A percentile compares a stretch with the other conserved stretches of the same genome.
Evolutionary conservation across 2,329 filamentous ascomycete genomes (phyloP).

Genomic region (Verticillium albo-atrum): DNA sequence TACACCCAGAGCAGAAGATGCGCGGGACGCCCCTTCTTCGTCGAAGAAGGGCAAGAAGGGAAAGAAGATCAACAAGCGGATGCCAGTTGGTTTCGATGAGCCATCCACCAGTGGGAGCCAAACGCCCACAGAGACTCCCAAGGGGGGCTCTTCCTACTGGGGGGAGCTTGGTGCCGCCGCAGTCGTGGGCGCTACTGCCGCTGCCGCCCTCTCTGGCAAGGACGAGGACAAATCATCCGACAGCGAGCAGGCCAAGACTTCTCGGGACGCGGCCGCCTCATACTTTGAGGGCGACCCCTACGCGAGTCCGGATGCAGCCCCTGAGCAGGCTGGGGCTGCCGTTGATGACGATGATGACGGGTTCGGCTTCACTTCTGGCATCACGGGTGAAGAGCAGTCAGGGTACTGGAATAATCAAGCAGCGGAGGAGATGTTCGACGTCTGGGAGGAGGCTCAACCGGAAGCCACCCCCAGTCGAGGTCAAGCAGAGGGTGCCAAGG

Average conservation of each 20-base stretch:
- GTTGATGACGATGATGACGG: neutral
- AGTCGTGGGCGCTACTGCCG: neutral
- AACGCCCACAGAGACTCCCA: neutral
- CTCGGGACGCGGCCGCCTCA: neutral
- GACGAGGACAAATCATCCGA: neutral
- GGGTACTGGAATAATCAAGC: neutral
- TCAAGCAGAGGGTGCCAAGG: conserved; percentile 8
- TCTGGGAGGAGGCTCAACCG: neutral
- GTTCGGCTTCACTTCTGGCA: neutral
- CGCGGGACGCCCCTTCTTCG: conserved; percentile 8
- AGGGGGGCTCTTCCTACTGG: neutral
- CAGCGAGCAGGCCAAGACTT: neutral
- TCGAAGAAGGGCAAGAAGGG: conserved; percentile 24
- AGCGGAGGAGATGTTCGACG: neutral
- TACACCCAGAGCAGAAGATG: conserved; percentile 8
- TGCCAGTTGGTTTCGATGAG: neutral
- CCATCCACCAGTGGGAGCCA: neutral
- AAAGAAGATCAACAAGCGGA: conserved; percentile 16
- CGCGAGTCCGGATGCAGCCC: neutral
- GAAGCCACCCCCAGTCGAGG: neutral
- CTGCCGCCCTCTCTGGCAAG: neutral
- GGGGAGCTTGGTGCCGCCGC: neutral
- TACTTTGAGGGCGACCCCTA: neutral
- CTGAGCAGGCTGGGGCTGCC: neutral
- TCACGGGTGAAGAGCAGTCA: neutral